Evolutionary conservation across 495 filamentous ascomycete genomes (phyloP), one percentile per base, ranked within the genome.

Genomic region (Hypoxylon lenormandii): DNA sequence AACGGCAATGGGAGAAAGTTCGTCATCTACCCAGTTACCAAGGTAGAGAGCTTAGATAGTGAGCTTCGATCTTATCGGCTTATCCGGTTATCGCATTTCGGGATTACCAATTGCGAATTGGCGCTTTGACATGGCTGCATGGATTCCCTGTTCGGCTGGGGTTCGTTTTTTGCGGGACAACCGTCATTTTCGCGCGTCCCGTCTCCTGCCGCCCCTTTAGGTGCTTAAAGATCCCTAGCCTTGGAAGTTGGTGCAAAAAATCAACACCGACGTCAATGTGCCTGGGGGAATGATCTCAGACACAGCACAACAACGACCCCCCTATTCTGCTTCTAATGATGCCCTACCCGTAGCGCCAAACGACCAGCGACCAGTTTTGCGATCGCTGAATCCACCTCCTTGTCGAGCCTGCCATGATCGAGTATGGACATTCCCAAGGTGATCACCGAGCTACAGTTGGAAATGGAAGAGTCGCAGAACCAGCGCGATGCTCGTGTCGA

Each of bases 401-500:
- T 57, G 67, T 42, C 46, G 66, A 58, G 52, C 58, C 57, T 60
- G 74, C 69, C 70, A 80, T 80, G 80, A 79, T 69, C 46, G 66
- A 74, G 66, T 58, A 83, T 83, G 81, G 80, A 74, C 58, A 62
- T 75, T 65, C 70, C 79, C 60, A 77, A 83, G 71, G 76, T 79
- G 67, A 79, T 78, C 51, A 75, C 77, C 54, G 75, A 80, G 69
- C 64, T 80, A 46, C 70, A 76, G 72, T 72, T 74, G 67, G 76
- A 82, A 65, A 77, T 84, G 80, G 81, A 80, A 65, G 89, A 92
- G 79, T 87, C 86, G 59, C 86, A 90, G 74, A 87, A 88, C 74
- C 82, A 90, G 77, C 87, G 89, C 72, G 91, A 96, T 74, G 83
- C 85, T 74, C 85, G 94, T 70, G 85, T 96, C 67, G 89, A 90